Conservation (phyloP, 2,329 filamentous ascomycete species). For the Thyridium curvatum region DNA sequence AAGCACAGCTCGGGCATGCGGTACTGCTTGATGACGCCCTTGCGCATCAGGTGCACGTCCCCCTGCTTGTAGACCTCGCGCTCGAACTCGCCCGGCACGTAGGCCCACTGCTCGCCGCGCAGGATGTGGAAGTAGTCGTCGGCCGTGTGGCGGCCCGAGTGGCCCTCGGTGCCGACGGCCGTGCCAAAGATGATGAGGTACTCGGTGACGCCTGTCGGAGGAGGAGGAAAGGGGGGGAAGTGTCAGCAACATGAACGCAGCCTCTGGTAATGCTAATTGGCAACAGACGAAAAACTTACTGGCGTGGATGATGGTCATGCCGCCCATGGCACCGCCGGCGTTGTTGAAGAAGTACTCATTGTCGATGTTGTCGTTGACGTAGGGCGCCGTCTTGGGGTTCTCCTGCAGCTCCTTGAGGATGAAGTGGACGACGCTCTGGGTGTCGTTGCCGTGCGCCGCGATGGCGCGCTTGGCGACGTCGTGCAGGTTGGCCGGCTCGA, state of each 20-base stretch:
- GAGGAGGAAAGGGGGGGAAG: neutral
- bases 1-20: conserved; percentile 72
- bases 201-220: conserved; percentile 62
- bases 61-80: conserved; percentile 66
- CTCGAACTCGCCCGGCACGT: conserved; percentile 60
- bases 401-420: conserved; percentile 63
- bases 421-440: conserved; percentile 57
- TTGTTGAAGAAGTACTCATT: conserved; percentile 93
- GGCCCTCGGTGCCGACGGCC: conserved; percentile 78
- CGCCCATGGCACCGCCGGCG: conserved; percentile 84
- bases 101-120: conserved; percentile 68
- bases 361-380: conserved; percentile 66
- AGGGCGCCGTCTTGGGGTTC: conserved; percentile 38
- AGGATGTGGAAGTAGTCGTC: conserved; percentile 96
- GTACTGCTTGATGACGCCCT: conserved; percentile 76
- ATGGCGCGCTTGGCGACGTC: conserved; percentile 62
- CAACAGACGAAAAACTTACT: too few relatives aligned
- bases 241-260: neutral
- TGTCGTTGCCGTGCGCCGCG: conserved; percentile 67
- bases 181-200: conserved; percentile 88
- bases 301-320: conserved; percentile 84
- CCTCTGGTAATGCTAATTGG: neutral
- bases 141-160: conserved; percentile 81
- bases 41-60: conserved; percentile 63
- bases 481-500: conserved; percentile 62